Percentiles rank a stretch among this genome's conserved stretches.
Conservation (phyloP, 345 rosid species). For the Eucalyptus curtisii region DNA sequence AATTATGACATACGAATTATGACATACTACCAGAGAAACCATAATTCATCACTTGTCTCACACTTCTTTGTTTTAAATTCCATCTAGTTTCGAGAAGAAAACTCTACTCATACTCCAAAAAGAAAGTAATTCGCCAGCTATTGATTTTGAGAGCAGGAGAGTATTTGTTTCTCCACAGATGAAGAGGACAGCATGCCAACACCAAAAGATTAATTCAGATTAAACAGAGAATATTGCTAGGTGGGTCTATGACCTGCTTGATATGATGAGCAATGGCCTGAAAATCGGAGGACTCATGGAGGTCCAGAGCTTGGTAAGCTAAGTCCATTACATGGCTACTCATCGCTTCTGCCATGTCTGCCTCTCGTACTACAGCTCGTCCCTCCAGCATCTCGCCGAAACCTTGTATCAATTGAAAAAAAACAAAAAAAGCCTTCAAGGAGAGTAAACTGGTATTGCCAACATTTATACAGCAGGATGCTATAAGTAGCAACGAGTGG, state of each 20-base stretch:
- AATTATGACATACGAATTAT: not conserved
- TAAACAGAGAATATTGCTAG: not conserved
- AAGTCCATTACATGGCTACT: constrained; percentile 32
- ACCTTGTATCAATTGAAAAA: not conserved
- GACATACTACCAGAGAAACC: not conserved
- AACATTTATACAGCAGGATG: not conserved
- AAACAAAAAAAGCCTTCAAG: not conserved
- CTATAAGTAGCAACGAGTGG: not conserved
- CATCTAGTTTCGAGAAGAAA: not conserved
- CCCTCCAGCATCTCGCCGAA: constrained; percentile 30
- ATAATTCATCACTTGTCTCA: not conserved
- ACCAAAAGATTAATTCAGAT: not conserved
- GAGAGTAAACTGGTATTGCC: not conserved
- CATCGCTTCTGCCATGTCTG: constrained; percentile 37
- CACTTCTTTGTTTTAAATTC: not conserved
- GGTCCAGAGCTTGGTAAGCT: constrained; percentile 41
- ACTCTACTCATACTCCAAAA: not conserved
- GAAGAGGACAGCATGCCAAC: not conserved
- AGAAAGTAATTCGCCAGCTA: not conserved
- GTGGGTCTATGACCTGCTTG: constrained; percentile 16
- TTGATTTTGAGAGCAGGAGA: not conserved
- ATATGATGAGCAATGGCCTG: constrained; percentile 36
- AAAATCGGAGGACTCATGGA: constrained; percentile 34
- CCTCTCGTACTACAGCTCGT: constrained; percentile 25
- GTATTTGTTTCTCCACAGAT: not conserved